Conservation (phyloP, 1,284 basidiomycete genomes). For the Nidula niveotomentosa region DNA sequence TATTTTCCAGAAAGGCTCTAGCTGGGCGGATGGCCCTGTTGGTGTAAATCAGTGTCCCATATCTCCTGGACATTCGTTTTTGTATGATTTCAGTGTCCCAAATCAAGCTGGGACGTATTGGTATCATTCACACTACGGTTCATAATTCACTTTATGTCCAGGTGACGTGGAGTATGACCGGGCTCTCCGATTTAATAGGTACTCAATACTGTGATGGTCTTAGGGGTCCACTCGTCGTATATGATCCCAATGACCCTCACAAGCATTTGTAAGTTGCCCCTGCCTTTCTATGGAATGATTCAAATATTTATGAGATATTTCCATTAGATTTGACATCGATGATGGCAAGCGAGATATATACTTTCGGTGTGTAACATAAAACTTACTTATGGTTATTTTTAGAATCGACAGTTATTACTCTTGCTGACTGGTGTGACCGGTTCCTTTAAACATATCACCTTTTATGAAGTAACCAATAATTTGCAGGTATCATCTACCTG, state of each 20-base stretch:
- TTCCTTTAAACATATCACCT: conserved; percentile 8
- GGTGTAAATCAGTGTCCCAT: conserved; percentile 36
- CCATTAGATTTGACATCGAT: background rate
- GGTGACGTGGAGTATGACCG: background rate
- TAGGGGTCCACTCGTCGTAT: conserved; percentile 23
- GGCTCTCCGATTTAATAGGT: conserved; percentile 7
- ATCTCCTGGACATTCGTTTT: conserved; percentile 20
- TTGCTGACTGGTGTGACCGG: conserved; percentile 26
- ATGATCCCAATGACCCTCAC: conserved; percentile 22
- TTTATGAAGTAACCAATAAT: background rate
- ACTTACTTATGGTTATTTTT: conserved; percentile 14
- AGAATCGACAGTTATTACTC: conserved; percentile 28
- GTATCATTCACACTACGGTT: conserved; percentile 41
- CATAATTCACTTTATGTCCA: background rate
- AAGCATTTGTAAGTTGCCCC: conserved; percentile 9
- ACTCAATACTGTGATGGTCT: conserved; percentile 28
- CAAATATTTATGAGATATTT: conserved; percentile 5
- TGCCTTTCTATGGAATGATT: background rate
- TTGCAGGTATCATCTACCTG: conserved; percentile 15
- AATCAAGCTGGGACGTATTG: conserved; percentile 40
- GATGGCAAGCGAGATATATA: conserved; percentile 12
- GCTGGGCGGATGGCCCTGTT: conserved; percentile 30
- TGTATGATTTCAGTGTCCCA: conserved; percentile 26
- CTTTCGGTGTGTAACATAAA: conserved; percentile 17
- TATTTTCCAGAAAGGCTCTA: conserved; percentile 25